Percentiles rank a stretch among this genome's conserved stretches.
phyloP scores from a whole-genome alignment of 139 green algal species.

The Nannochloris sp. region DNA sequence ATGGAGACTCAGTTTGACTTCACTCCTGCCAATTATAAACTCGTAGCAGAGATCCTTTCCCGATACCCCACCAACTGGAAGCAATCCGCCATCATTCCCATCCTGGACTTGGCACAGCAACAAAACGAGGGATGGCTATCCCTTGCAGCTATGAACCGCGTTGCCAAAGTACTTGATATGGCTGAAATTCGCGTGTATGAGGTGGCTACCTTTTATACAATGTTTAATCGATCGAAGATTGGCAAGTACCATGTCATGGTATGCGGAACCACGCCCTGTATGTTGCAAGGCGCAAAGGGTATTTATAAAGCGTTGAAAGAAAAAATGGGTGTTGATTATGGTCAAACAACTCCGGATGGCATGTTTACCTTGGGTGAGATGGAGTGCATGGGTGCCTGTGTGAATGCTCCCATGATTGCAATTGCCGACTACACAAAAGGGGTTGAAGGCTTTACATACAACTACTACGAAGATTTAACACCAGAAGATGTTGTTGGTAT shows the following conservation, averaged over 20 bases:
- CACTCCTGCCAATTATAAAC: slow-evolving; percentile 66
- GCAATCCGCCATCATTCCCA: slow-evolving; percentile 81
- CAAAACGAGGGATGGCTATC: slow-evolving; percentile 89
- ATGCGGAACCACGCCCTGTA: slow-evolving; percentile 95
- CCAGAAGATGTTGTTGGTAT: slow-evolving; percentile 67
- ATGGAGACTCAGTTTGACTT: slow-evolving; percentile 76
- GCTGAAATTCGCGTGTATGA: slow-evolving; percentile 92
- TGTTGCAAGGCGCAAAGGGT: slow-evolving; percentile 53
- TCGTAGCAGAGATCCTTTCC: slow-evolving; percentile 66
- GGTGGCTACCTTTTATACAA: slow-evolving; percentile 98
- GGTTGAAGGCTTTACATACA: slow-evolving; percentile 81
- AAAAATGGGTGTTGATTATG: slow-evolving; percentile 62
- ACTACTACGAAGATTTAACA: slow-evolving; percentile 95
- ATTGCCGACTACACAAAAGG: slow-evolving; percentile 81
- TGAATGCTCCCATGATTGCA: slow-evolving; percentile 98
- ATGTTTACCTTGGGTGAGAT: slow-evolving; percentile 98
- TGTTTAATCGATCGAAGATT: slow-evolving; percentile 97
- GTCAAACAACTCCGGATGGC: slow-evolving; percentile 76
- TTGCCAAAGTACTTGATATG: slow-evolving; percentile 81
- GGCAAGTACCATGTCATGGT: slow-evolving; percentile 98
- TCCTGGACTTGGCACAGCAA: slow-evolving; percentile 97
- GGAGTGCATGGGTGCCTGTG: slow-evolving; percentile 99
- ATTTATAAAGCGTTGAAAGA: slow-evolving; percentile 71
- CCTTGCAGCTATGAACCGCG: slow-evolving; percentile 86
- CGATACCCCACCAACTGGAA: slow-evolving; percentile 96